A percentile compares a stretch with the other conserved stretches of the same genome.
Evolutionary conservation across 768 basidiomycete species (phyloP).

Genomic region (Kwoniella botswanensis): DNA sequence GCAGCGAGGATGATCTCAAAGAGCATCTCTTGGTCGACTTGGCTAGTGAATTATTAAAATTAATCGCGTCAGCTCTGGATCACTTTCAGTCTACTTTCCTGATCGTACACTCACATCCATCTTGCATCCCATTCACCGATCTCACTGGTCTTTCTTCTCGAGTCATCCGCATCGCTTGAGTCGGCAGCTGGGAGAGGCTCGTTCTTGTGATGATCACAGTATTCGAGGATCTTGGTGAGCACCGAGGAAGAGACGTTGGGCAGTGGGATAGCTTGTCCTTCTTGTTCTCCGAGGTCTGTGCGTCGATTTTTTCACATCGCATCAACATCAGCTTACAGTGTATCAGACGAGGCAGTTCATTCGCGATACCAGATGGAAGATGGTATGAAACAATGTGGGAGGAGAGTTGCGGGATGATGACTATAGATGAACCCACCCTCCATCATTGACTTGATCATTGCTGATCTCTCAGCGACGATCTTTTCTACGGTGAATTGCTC

Average conservation of each 20-base stretch:
- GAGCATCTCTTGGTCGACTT: slow-evolving; percentile 98
- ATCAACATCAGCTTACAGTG: background rate
- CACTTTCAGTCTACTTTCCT: background rate
- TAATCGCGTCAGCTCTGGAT: slow-evolving; percentile 11
- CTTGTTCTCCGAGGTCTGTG: slow-evolving; percentile 51
- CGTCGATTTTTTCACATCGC: background rate
- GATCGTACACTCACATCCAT: slow-evolving; percentile 28
- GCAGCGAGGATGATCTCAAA: slow-evolving; percentile 99
- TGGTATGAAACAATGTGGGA: too few relatives aligned
- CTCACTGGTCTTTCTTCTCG: slow-evolving; percentile 95
- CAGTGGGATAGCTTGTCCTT: slow-evolving; percentile 45
- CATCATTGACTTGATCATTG: slow-evolving; percentile 99
- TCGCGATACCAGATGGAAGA: too few relatives aligned
- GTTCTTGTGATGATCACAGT: slow-evolving; percentile 97
- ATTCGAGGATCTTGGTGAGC: slow-evolving; percentile 82
- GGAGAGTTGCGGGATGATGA: slow-evolving; percentile 1
- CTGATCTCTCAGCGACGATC: slow-evolving; percentile 91
- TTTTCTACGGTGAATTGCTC: slow-evolving; percentile 92
- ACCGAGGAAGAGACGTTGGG: slow-evolving; percentile 55
- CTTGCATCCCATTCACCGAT: slow-evolving; percentile 99
- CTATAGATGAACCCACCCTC: slow-evolving; percentile 71
- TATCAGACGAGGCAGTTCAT: too few relatives aligned
- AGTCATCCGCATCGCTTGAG: slow-evolving; percentile 73
- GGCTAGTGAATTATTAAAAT: slow-evolving; percentile 11
- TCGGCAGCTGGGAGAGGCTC: slow-evolving; percentile 86